Evolutionary conservation across 139 green algal species (phyloP).

Genomic region (Gonium pectorale): DNA sequence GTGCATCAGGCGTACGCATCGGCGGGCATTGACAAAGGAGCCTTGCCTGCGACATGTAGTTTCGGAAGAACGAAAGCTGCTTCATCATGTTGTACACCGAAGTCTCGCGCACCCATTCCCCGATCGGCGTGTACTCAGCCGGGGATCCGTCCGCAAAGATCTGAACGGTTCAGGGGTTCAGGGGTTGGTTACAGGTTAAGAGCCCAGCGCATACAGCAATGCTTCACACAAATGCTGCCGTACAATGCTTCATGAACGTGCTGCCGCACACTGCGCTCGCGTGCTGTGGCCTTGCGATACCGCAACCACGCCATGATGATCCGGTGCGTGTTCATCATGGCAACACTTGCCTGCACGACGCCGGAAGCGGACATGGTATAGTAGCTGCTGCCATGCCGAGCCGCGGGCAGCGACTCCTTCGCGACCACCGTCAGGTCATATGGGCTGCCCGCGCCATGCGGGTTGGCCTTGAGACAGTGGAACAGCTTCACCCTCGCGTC

Average conservation of each 20-base stretch:
- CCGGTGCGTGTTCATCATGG: too few relatives aligned
- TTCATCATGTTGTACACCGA: slow-evolving; percentile 73
- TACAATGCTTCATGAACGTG: too few relatives aligned
- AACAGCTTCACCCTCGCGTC: slow-evolving; percentile 67
- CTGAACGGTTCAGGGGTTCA: too few relatives aligned
- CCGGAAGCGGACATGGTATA: slow-evolving; percentile 68
- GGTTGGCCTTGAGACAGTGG: slow-evolving; percentile 54
- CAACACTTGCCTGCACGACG: slow-evolving; percentile 51
- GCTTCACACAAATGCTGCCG: too few relatives aligned
- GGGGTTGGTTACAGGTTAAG: too few relatives aligned
- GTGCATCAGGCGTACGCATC: too few relatives aligned
- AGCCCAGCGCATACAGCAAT: too few relatives aligned
- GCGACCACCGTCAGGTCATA: slow-evolving; percentile 65
- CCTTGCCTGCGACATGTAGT: slow-evolving; percentile 59
- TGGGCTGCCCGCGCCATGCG: slow-evolving; percentile 51
- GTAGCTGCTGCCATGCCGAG: slow-evolving; percentile 46
- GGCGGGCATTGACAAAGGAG: too few relatives aligned
- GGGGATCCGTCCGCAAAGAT: slow-evolving; percentile 48
- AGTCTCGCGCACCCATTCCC: slow-evolving; percentile 69
- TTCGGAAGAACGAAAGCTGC: slow-evolving; percentile 68
- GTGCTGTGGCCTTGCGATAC: too few relatives aligned
- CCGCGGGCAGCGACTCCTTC: slow-evolving; percentile 48
- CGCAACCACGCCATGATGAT: too few relatives aligned
- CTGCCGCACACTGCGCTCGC: too few relatives aligned
- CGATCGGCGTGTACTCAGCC: slow-evolving; percentile 67